These are phyloP conservation scores for Kodamaea fungicola DNA, from an alignment of 1,139 yeast species.

Conservation along the genomic window DNA sequence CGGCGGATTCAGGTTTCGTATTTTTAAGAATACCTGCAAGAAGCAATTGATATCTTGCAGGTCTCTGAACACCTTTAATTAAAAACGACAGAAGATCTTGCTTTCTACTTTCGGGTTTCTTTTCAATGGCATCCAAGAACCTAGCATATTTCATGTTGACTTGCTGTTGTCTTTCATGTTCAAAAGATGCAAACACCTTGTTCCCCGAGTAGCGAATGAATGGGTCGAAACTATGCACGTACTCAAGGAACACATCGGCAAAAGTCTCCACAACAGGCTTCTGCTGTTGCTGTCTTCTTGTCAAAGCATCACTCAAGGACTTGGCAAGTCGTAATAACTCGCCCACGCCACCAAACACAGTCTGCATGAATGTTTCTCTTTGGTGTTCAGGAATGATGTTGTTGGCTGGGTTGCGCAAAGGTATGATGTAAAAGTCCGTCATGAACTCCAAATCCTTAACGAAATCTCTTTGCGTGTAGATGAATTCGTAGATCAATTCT, in stretches of 20 bases:
- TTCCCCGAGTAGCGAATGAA: constrained; percentile 94
- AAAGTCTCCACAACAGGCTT: constrained; percentile 78
- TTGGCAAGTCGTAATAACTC: constrained; percentile 84
- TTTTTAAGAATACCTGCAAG: constrained; percentile 80
- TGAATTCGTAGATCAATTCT: constrained; percentile 91
- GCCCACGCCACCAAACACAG: constrained; percentile 86
- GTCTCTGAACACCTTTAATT: constrained; percentile 93
- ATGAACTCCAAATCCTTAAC: constrained; percentile 91
- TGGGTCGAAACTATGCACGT: constrained; percentile 85
- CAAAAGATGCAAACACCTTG: constrained; percentile 92
- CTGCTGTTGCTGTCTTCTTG: constrained; percentile 82
- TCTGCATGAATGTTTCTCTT: constrained; percentile 83
- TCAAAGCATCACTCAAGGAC: constrained; percentile 81
- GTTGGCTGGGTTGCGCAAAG: constrained; percentile 68
- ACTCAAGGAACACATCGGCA: constrained; percentile 84
- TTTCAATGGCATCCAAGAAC: constrained; percentile 87
- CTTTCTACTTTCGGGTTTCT: constrained; percentile 84
- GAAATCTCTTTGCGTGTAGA: constrained; percentile 91
- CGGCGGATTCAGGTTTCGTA: constrained; percentile 73
- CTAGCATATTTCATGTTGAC: constrained; percentile 87
- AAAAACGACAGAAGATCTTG: constrained; percentile 90
- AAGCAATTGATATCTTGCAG: constrained; percentile 88
- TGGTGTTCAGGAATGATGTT: constrained; percentile 86
- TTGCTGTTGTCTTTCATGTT: constrained; percentile 90
- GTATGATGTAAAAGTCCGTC: constrained; percentile 92